A percentile compares a stretch with the other conserved stretches of the same genome.
Evolutionary conservation across 306 rosid genomes (phyloP).

Genomic region (Lathyrus sativus): DNA sequence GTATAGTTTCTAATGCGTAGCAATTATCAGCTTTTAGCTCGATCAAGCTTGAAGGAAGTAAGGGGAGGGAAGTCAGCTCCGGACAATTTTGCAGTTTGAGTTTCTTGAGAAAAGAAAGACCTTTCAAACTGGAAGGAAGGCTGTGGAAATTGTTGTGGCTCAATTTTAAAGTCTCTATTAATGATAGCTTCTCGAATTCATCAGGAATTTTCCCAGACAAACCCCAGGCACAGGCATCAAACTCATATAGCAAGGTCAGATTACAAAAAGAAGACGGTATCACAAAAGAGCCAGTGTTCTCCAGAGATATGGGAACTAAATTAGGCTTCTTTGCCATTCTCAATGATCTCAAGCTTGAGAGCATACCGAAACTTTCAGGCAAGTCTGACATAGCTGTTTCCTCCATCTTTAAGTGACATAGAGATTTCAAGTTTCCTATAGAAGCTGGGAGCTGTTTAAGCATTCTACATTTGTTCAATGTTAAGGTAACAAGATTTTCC

Average conservation of each 20-base stretch:
- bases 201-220: constrained; percentile 60
- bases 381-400: constrained; percentile 52
- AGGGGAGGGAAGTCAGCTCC: constrained; percentile 55
- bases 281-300: constrained; percentile 5
- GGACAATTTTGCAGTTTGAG: constrained; percentile 47
- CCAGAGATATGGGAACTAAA: neutral
- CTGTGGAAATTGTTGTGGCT: constrained; percentile 48
- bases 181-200: constrained; percentile 56
- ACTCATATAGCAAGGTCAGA: constrained; percentile 44
- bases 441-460: constrained; percentile 60
- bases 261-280: constrained; percentile 56
- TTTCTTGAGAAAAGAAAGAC: constrained; percentile 47
- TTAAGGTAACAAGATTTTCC: constrained; percentile 53
- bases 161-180: constrained; percentile 49
- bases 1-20: constrained; percentile 46
- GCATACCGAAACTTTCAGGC: constrained; percentile 67
- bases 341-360: constrained; percentile 52
- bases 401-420: constrained; percentile 50
- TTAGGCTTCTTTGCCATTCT: constrained; percentile 47
- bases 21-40: constrained; percentile 53
- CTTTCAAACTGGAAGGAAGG: constrained; percentile 68
- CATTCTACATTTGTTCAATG: constrained; percentile 45
- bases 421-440: constrained; percentile 55
- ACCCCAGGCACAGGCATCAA: constrained; percentile 53
- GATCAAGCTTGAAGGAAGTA: constrained; percentile 67